Conservation (phyloP, 768 basidiomycete species). For the Boletales sp. region DNA sequence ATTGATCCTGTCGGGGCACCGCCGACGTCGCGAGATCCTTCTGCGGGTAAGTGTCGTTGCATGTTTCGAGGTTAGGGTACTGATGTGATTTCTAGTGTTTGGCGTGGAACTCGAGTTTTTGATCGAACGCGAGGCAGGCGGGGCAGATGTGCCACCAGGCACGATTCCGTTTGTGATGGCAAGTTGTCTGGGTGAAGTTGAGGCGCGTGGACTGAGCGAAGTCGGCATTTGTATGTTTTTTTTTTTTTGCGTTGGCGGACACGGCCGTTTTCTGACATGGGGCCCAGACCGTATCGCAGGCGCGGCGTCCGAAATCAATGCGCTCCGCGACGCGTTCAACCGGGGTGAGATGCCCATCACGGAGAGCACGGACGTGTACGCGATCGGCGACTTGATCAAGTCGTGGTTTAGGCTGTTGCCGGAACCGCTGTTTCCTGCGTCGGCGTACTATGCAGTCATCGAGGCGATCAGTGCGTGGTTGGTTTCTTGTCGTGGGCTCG, state of each 20-base stretch:
- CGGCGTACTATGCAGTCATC: conserved; percentile 65
- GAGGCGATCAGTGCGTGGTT: conserved; percentile 59
- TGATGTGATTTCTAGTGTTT: conserved; percentile 47
- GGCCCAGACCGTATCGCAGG: conserved; percentile 77
- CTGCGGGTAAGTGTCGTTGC: conserved; percentile 51
- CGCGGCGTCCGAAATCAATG: conserved; percentile 63
- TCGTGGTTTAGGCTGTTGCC: conserved; percentile 83
- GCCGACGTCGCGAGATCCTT: conserved; percentile 64
- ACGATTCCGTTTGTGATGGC: conserved; percentile 65
- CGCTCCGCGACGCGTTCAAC: conserved; percentile 73
- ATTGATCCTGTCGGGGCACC: conserved; percentile 48
- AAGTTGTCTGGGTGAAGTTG: conserved; percentile 66
- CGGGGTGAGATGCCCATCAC: conserved; percentile 63
- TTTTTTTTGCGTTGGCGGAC: not conserved
- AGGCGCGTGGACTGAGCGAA: conserved; percentile 71
- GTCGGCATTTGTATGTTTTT: conserved; percentile 72
- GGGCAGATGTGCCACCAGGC: conserved; percentile 48
- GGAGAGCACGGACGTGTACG: conserved; percentile 68
- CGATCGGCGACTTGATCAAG: conserved; percentile 80
- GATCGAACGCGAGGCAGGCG: conserved; percentile 58
- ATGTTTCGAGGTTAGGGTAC: not conserved
- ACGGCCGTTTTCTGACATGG: not conserved
- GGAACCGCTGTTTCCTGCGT: conserved; percentile 71
- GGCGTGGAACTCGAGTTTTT: conserved; percentile 73
- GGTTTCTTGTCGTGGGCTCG: not conserved